Conservation (phyloP, 2,329 filamentous ascomycete species). For the Pseudofabraea citricarpa region DNA sequence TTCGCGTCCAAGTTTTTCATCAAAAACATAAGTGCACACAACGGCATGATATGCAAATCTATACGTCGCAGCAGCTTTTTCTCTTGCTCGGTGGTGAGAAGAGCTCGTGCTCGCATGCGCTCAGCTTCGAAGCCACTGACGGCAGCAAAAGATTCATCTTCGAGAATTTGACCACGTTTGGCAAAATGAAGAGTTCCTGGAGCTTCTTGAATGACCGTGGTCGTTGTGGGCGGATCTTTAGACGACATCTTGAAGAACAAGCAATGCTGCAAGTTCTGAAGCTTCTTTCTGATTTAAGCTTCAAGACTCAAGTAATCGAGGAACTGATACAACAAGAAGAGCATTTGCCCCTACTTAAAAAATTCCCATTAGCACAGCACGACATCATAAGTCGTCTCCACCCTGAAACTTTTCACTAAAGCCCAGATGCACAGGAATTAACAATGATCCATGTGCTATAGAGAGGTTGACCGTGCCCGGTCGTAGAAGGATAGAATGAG, state of each 20-base stretch:
- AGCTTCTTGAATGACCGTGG: background rate
- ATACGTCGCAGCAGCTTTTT: constrained; percentile 38
- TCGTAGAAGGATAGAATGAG: background rate
- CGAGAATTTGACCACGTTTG: constrained; percentile 5
- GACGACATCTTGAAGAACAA: background rate
- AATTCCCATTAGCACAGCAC: background rate
- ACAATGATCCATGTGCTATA: no score
- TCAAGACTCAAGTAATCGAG: background rate
- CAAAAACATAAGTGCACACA: constrained; percentile 30
- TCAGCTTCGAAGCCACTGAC: constrained; percentile 25
- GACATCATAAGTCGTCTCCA: background rate
- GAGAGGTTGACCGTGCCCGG: background rate
- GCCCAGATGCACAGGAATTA: background rate
- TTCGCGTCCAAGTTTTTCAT: constrained; percentile 27
- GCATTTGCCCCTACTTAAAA: background rate
- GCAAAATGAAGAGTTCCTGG: constrained; percentile 1
- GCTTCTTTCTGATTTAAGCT: background rate
- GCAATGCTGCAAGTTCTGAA: background rate
- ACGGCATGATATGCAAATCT: constrained; percentile 37
- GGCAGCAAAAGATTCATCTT: constrained; percentile 3
- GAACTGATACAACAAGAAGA: background rate
- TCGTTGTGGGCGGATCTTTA: background rate
- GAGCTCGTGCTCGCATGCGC: constrained; percentile 26
- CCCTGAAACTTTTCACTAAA: background rate
- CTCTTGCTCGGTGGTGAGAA: constrained; percentile 36